phyloP scores from a whole-genome alignment of 2,329 filamentous ascomycete genomes.

The Rugonectria rugulosa region DNA sequence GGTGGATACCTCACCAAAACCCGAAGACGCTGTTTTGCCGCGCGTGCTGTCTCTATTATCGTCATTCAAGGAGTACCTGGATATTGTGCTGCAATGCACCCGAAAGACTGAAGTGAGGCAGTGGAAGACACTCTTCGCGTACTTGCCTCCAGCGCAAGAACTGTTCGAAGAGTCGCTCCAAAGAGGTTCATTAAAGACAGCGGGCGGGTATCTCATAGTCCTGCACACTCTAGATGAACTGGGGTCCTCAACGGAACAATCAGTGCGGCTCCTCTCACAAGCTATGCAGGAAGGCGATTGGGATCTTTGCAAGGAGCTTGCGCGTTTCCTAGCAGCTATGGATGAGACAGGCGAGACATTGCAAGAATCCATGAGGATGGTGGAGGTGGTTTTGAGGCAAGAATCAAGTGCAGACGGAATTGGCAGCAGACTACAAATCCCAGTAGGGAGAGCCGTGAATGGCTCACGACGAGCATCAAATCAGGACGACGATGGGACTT shows the following conservation, averaged over 20 bases:
- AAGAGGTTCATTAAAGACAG: conserved; percentile 88
- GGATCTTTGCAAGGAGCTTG: conserved; percentile 94
- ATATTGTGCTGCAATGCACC: conserved; percentile 96
- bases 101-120: conserved; percentile 95
- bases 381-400: conserved; percentile 52
- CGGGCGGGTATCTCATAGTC: conserved; percentile 94
- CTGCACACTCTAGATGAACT: conserved; percentile 83
- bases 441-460: conserved; percentile 39
- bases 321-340: conserved; percentile 91
- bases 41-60: conserved; percentile 70
- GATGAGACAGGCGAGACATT: conserved; percentile 87
- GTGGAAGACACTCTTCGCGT: conserved; percentile 92
- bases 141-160: conserved; percentile 87
- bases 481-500: conserved; percentile 44
- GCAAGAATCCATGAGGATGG: conserved; percentile 72
- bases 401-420: conserved; percentile 37
- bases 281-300: conserved; percentile 89
- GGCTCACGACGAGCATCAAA: conserved; percentile 41
- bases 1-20: conserved; percentile 74
- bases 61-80: conserved; percentile 84
- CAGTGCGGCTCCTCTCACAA: conserved; percentile 79
- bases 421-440: conserved; percentile 44
- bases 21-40: conserved; percentile 70
- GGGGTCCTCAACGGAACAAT: conserved; percentile 74
- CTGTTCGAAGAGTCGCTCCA: conserved; percentile 92